Conservation (phyloP, 2,329 filamentous ascomycete genomes). For the Paecilomyces formosus region DNA sequence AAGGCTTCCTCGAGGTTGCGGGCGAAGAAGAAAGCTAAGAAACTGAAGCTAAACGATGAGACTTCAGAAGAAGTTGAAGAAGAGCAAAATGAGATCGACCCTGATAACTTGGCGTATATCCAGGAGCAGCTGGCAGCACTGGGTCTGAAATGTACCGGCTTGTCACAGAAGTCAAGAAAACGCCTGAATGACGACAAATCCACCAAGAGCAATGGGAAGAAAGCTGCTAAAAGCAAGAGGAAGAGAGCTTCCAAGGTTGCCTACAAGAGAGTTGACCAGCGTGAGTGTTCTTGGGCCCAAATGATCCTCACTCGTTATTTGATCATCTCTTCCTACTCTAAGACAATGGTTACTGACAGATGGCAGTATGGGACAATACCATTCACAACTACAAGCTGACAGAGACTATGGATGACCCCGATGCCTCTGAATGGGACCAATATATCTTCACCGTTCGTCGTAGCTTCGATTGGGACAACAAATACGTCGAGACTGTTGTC, state of each 20-base stretch:
- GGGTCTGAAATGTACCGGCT: constrained; percentile 12
- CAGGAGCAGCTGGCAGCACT: constrained; percentile 15
- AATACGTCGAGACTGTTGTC: constrained; percentile 65
- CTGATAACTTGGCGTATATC: constrained; percentile 19
- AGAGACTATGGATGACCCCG: constrained; percentile 58
- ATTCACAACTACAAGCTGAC: constrained; percentile 61
- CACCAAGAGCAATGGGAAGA: constrained; percentile 12
- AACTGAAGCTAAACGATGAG: constrained; percentile 16
- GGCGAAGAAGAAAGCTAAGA: constrained; percentile 26
- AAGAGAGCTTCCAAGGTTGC: constrained; percentile 50
- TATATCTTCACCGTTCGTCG: constrained; percentile 78
- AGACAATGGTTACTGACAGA: background rate
- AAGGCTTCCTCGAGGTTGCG: constrained; percentile 25
- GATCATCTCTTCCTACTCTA: background rate
- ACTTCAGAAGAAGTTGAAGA: constrained; percentile 23
- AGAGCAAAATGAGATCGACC: constrained; percentile 24
- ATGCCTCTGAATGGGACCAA: constrained; percentile 62
- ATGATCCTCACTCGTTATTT: background rate
- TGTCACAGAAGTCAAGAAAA: background rate
- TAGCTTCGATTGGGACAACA: constrained; percentile 77
- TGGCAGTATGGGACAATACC: constrained; percentile 43
- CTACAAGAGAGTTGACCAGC: constrained; percentile 62
- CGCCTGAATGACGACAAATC: background rate
- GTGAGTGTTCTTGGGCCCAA: constrained; percentile 19
- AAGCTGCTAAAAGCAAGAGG: constrained; percentile 30